These are phyloP conservation scores for Populus tremula DNA, from an alignment of 345 rosid species.

Conservation along the genomic window DNA sequence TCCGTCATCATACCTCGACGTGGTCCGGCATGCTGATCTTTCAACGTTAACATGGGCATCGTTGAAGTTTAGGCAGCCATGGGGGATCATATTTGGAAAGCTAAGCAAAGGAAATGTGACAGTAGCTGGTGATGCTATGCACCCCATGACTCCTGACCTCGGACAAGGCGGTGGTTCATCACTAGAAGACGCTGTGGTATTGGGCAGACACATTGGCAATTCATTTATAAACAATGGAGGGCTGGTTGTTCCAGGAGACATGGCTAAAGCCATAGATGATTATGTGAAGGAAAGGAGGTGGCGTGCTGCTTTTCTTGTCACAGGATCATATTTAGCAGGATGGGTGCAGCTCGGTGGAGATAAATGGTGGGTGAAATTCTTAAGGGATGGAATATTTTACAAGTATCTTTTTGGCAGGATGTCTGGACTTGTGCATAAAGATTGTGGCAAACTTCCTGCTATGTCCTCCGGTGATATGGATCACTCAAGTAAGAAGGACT, in stretches of 20 bases:
- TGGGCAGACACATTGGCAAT: too few relatives aligned
- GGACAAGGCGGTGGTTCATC: too few relatives aligned
- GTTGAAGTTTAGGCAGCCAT: constrained; percentile 26
- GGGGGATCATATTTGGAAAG: background rate
- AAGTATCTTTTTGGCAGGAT: background rate
- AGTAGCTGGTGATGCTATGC: too few relatives aligned
- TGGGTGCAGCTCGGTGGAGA: too few relatives aligned
- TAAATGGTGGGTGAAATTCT: too few relatives aligned
- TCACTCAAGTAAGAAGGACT: background rate
- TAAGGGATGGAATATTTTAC: too few relatives aligned
- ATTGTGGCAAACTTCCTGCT: constrained; percentile 33
- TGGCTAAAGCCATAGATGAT: constrained; percentile 19
- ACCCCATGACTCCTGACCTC: too few relatives aligned
- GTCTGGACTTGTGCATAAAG: background rate
- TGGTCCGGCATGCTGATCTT: constrained; percentile 24
- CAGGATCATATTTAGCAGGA: background rate
- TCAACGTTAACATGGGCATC: constrained; percentile 34
- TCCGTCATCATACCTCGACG: constrained; percentile 23
- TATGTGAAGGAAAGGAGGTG: constrained; percentile 36
- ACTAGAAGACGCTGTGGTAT: too few relatives aligned
- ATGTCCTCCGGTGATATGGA: background rate
- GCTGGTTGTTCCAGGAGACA: too few relatives aligned
- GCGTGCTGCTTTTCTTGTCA: constrained; percentile 41
- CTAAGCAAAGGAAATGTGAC: too few relatives aligned
- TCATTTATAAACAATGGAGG: too few relatives aligned